Percentiles rank a stretch among this genome's conserved stretches.
These are phyloP conservation scores for Firmiana major DNA, from an alignment of 345 rosid genomes.

Conservation along the genomic window DNA sequence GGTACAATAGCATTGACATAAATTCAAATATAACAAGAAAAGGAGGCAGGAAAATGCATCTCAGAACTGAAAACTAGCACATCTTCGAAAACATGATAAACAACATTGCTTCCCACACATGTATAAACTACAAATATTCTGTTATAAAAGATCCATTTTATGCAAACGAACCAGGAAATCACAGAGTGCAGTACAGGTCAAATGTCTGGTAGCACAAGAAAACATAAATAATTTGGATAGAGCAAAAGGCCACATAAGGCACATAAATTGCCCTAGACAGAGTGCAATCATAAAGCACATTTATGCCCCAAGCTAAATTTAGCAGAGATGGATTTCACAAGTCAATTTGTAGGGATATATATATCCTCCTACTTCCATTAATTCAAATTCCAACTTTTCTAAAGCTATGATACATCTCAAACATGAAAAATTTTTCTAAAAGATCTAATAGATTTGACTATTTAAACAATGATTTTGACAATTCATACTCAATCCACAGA, in stretches of 20 bases:
- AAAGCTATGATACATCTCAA: neutral
- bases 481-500: neutral
- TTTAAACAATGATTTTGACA: conserved; percentile 1
- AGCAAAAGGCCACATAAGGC: neutral
- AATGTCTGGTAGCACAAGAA: neutral
- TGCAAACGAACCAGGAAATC: neutral
- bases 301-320: neutral
- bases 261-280: neutral
- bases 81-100: neutral
- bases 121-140: neutral
- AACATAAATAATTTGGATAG: neutral
- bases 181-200: neutral
- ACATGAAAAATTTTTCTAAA: neutral
- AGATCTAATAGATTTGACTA: neutral
- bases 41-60: neutral
- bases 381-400: neutral
- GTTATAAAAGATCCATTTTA: neutral
- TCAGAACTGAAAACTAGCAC: neutral
- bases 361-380: neutral
- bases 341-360: neutral
- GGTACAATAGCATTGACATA: neutral
- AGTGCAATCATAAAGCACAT: neutral
- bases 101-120: neutral
- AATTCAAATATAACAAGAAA: neutral
- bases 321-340: neutral